Evolutionary conservation across 192 early-diverging fungal species (phyloP).

Genomic region (Linnemannia zychae): DNA sequence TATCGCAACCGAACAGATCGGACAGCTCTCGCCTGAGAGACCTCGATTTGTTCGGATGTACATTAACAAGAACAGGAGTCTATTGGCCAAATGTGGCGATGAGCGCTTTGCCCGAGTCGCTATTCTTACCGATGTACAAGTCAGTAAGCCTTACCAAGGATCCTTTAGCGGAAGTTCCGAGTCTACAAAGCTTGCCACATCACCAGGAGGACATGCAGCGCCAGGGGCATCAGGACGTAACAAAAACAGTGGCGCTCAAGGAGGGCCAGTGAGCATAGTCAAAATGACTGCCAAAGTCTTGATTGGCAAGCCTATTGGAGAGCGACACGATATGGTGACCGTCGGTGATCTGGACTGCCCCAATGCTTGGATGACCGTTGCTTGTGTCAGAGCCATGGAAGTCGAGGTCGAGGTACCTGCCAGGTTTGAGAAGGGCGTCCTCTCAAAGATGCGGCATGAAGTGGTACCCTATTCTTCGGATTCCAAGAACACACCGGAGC

Average conservation of each 20-base stretch:
- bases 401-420: slow-evolving; percentile 39
- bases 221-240: background rate
- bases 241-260: background rate
- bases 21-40: slow-evolving; percentile 35
- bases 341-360: slow-evolving; percentile 57
- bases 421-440: slow-evolving; percentile 53
- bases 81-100: slow-evolving; percentile 47
- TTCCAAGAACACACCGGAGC: slow-evolving; percentile 23
- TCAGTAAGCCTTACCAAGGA: slow-evolving; percentile 36
- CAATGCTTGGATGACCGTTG: slow-evolving; percentile 56
- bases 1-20: slow-evolving; percentile 20
- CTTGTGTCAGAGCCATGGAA: slow-evolving; percentile 29
- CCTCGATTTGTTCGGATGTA: slow-evolving; percentile 48
- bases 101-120: slow-evolving; percentile 51
- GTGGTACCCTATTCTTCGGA: slow-evolving; percentile 33
- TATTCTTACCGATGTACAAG: slow-evolving; percentile 32
- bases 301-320: slow-evolving; percentile 60
- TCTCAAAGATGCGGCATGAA: slow-evolving; percentile 50
- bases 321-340: slow-evolving; percentile 53
- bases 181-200: background rate
- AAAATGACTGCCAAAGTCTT: slow-evolving; percentile 34
- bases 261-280: slow-evolving; percentile 34
- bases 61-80: slow-evolving; percentile 50
- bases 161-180: slow-evolving; percentile 8
- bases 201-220: too few species aligned